Evolutionary conservation across 2,329 filamentous ascomycete genomes (phyloP), one percentile per base, ranked within the genome.

Genomic region (Epichloe baconii): DNA sequence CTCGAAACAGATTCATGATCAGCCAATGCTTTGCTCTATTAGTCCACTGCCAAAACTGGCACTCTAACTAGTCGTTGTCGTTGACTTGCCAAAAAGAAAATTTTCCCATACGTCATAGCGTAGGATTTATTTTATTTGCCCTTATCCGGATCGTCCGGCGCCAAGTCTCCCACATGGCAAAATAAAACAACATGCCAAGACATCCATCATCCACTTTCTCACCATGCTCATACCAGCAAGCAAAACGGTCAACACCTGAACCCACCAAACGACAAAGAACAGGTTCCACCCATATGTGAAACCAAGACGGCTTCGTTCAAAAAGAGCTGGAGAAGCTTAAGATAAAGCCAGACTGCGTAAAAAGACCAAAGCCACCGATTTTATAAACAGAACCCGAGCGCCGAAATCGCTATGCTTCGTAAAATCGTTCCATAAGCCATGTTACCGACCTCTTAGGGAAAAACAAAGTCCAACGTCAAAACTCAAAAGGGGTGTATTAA

Each of bases 341-440:
- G 12, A 17, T 15, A 44, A 14, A 42, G 44, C 21, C 26, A 35
- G 23, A 44, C 12, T 15, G 50, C 2, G 19, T n/a, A 26, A 34
- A 45, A 17, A n/a, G 40, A 46, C 26, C 17, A 47, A 42, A 46
- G 49, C 46, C 52, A 37, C 47, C 49, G 7, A 12, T 40, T 40
- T 35, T 19, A n/a, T 11, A 46, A 12, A 19, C 34, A 37, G 31
- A 46, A 34, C 47, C 58, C 53, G 52, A 65, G 70, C 67, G 64
- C 67, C 67, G 51, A 56, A 54, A 59, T 66, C 68, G 68, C 68
- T 70, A 70, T 70, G 67, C 67, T 66, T 62, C 62, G 45, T 61
- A 56, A 61, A 58, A 61, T 57, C 57, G 54, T 46, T 53, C 52
- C 50, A 36, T 47, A 48, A 43, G 54, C 50, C 55, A 51, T 53